These are phyloP conservation scores for Drechmeria coniospora DNA, from an alignment of 2,329 filamentous ascomycete genomes.

Conservation along the genomic window DNA sequence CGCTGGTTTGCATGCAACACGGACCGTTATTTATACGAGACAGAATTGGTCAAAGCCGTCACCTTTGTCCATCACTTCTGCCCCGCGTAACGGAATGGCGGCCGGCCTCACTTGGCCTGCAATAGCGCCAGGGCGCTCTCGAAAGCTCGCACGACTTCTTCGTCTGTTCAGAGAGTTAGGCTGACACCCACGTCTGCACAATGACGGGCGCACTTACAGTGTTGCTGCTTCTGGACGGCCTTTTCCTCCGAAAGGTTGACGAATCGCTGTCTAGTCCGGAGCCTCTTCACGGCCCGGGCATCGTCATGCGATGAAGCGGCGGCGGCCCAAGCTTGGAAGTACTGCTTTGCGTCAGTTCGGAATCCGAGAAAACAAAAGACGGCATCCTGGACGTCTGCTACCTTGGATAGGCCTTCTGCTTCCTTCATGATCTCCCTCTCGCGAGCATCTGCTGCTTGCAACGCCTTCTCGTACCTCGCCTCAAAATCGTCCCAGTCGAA, in stretches of 20 bases:
- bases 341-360: slow-evolving; percentile 28
- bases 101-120: slow-evolving; percentile 16
- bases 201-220: slow-evolving; percentile 43
- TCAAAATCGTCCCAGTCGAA: slow-evolving; percentile 74
- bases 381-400: slow-evolving; percentile 13
- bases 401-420: slow-evolving; percentile 51
- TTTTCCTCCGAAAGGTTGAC: slow-evolving; percentile 60
- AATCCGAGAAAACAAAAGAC: not conserved
- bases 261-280: slow-evolving; percentile 64
- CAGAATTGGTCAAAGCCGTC: too few species aligned
- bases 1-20: too few species aligned
- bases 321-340: slow-evolving; percentile 66
- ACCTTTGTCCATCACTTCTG: too few species aligned
- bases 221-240: slow-evolving; percentile 59
- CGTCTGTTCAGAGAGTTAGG: slow-evolving; percentile 15
- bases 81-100: too few species aligned
- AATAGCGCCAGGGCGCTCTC: slow-evolving; percentile 45
- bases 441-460: slow-evolving; percentile 44
- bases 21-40: too few species aligned
- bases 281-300: slow-evolving; percentile 59
- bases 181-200: not conserved
- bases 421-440: slow-evolving; percentile 54
- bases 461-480: slow-evolving; percentile 47
- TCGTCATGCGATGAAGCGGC: slow-evolving; percentile 59
- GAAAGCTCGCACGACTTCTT: slow-evolving; percentile 46